These are phyloP conservation scores for Ceratocystis papillata DNA, from an alignment of 2,329 filamentous ascomycete species.

Conservation along the genomic window DNA sequence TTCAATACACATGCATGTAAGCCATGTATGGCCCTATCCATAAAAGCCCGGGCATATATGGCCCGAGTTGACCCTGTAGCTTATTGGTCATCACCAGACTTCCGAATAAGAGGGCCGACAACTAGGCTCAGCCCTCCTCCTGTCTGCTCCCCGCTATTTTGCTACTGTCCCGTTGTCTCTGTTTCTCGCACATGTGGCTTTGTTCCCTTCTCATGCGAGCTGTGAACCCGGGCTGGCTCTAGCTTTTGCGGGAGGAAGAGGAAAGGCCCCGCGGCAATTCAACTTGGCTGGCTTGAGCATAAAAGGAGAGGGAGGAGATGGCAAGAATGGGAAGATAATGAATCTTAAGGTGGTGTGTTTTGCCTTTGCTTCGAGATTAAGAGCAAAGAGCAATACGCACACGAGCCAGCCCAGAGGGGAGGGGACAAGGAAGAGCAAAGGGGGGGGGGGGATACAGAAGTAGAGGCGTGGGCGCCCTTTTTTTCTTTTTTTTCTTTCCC, in stretches of 20 bases:
- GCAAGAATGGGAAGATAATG: not conserved
- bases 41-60: not conserved
- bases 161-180: not conserved
- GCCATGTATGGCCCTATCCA: not conserved
- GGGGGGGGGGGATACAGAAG: not conserved
- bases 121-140: not conserved
- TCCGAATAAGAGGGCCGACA: not conserved
- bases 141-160: not conserved
- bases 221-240: not conserved
- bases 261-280: not conserved
- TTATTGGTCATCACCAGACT: not conserved
- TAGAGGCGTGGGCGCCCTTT: not conserved
- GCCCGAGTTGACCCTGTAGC: conserved; percentile 5
- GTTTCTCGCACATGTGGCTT: conserved; percentile 6
- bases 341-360: no score
- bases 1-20: not conserved
- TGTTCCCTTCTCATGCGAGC: not conserved
- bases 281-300: not conserved
- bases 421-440: no score
- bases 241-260: conserved; percentile 8
- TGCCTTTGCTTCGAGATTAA: not conserved
- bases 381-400: not conserved
- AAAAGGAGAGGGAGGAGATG: not conserved
- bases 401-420: not conserved
- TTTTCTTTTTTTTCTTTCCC: not conserved